These are phyloP conservation scores for Penicillium sp. DNA, from an alignment of 2,329 filamentous ascomycete species.

Conservation along the genomic window DNA sequence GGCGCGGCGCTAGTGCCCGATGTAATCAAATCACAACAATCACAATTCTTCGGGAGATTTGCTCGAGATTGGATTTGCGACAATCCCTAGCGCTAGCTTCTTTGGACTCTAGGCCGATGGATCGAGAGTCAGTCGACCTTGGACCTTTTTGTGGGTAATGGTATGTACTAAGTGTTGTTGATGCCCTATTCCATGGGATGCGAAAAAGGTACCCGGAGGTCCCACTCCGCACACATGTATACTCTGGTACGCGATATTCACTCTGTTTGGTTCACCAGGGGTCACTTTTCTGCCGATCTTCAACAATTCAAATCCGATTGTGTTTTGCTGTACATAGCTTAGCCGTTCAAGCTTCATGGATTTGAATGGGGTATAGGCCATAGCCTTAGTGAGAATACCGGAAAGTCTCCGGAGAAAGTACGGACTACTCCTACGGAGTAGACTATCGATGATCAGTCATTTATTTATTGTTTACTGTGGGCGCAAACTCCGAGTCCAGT, in stretches of 20 bases:
- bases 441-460: background rate
- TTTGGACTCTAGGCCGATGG: background rate
- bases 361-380: background rate
- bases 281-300: constrained; percentile 11
- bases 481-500: background rate
- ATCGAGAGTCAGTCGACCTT: background rate
- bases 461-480: background rate
- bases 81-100: constrained; percentile 6
- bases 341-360: background rate
- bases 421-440: background rate
- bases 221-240: background rate
- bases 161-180: background rate
- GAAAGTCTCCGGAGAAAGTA: background rate
- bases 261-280: background rate
- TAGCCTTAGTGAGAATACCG: background rate
- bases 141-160: background rate
- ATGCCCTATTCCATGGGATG: background rate
- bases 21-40: constrained; percentile 25
- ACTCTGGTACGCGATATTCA: background rate
- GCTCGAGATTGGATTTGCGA: constrained; percentile 10
- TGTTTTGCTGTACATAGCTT: background rate
- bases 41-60: constrained; percentile 6
- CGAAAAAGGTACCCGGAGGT: background rate
- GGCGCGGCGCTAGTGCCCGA: constrained; percentile 20
- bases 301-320: constrained; percentile 3